Evolutionary conservation across 2,329 filamentous ascomycete species (phyloP).

Genomic region (Diaporthe aspalathi): DNA sequence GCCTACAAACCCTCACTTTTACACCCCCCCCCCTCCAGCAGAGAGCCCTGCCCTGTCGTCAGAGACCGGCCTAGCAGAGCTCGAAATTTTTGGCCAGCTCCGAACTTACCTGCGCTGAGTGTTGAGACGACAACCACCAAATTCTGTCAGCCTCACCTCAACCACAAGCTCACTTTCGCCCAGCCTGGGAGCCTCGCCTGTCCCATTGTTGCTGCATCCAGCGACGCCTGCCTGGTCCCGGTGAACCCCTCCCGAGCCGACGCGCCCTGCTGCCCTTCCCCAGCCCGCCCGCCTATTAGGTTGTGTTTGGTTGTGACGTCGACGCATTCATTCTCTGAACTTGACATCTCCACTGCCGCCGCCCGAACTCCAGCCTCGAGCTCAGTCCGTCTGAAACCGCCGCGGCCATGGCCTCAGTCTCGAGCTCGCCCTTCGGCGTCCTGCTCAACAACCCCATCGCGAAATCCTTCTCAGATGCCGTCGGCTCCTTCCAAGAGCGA

Average conservation of each 20-base stretch:
- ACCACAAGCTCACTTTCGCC: constrained; percentile 8
- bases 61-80: constrained; percentile 37
- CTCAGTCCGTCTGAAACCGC: neutral
- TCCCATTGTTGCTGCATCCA: constrained; percentile 1
- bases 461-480: constrained; percentile 77
- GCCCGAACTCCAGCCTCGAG: neutral
- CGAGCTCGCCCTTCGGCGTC: constrained; percentile 69
- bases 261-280: constrained; percentile 14
- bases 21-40: neutral
- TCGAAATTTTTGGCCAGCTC: constrained; percentile 40
- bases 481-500: constrained; percentile 84
- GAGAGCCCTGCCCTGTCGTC: constrained; percentile 34
- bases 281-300: constrained; percentile 23
- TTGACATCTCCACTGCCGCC: constrained; percentile 41
- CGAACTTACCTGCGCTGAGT: constrained; percentile 6
- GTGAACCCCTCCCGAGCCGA: constrained; percentile 21
- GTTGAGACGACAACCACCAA: constrained; percentile 29
- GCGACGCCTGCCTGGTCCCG: constrained; percentile 10
- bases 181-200: constrained; percentile 22
- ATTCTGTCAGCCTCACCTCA: constrained; percentile 33
- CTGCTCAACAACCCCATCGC: constrained; percentile 80
- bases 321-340: constrained; percentile 41
- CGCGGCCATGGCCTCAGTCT: constrained; percentile 62
- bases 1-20: constrained; percentile 12
- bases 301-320: constrained; percentile 40